Percentiles rank a stretch among this genome's conserved stretches.
phyloP scores from a whole-genome alignment of 192 early-diverging fungal species.

The Chytriomyces hyalinus region DNA sequence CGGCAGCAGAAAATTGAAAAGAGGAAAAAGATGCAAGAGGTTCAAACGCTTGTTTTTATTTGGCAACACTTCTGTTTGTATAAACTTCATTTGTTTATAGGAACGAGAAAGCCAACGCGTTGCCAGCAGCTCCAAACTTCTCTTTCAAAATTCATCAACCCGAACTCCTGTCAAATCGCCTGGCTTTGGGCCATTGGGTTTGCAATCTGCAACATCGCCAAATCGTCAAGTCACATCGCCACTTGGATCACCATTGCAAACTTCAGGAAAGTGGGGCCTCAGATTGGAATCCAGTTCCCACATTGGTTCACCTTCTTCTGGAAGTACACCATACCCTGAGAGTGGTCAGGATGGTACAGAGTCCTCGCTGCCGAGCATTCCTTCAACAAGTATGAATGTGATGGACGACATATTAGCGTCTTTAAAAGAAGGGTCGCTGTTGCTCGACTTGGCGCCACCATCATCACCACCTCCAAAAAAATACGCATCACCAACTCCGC shows the following conservation, averaged over 20 bases:
- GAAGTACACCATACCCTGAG: no score
- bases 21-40: conserved; percentile 44
- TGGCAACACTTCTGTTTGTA: neutral
- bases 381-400: conserved; percentile 2
- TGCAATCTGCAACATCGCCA: neutral
- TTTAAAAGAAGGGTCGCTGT: conserved; percentile 42
- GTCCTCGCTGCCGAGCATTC: neutral
- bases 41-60: neutral
- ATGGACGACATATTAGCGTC: conserved; percentile 53
- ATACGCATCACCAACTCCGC: neutral
- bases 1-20: conserved; percentile 42
- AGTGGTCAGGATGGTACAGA: no score
- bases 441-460: neutral
- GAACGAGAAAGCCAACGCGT: conserved; percentile 44
- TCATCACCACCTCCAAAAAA: neutral
- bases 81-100: conserved; percentile 7
- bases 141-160: neutral
- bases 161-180: neutral
- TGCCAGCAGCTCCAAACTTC: conserved; percentile 16
- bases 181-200: no score
- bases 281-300: no score
- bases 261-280: no score
- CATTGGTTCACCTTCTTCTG: no score
- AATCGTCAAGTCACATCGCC: neutral
- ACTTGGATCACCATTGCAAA: no score